Base-by-base conservation (phyloP, 208 protist genomes). In the Crithidia expoeki region DNA sequence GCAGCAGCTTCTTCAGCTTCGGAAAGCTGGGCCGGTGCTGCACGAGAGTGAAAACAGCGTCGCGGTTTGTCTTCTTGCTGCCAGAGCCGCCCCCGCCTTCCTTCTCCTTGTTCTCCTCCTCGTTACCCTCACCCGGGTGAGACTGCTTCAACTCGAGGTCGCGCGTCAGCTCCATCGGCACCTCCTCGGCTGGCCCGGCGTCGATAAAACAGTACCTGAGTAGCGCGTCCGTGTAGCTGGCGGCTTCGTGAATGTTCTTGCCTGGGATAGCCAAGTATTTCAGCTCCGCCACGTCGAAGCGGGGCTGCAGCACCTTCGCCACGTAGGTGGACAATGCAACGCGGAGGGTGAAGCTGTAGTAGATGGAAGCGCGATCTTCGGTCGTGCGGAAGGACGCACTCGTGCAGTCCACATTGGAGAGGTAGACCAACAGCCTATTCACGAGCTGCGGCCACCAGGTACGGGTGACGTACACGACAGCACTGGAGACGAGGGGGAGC, bases 401-500 rank as follows among this genome's bases (percentile, higher is more conserved):
- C 2, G 69, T 81, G 58, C 40, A 59, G 58, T 68, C 27, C 0
- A 68, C 59, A 7, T 42, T 60, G 34, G 62, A 59, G 53, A 84
- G 66, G 21, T 60, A 62, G 21, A 34, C 49, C 14, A 87, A 19
- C 14, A 77, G 11, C 1, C 57, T 63, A 27, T 59, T 66, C 17
- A 93, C 23, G 23, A 86, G 30, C 34, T 59, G 28, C 19, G 87
- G 82, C 86, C 84, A 91, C 51, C 55, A 81, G 5, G 70, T 55
- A 52, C 76, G 71, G 49, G 89, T 85, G 33, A 94, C 65, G 51
- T 66, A 65, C 4, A 79, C 65, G 17, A 96, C 68, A 16, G 60
- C 56, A 52, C 78, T 64, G 19, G 83, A 86, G 14, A 94, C 52
- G 27, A 94, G 33, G 12, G 92, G 92, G 57, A 96, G 81, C n/a